Evolutionary conservation across 352 stramenopile species (phyloP).

Genomic region (Phytophthora brassicae): DNA sequence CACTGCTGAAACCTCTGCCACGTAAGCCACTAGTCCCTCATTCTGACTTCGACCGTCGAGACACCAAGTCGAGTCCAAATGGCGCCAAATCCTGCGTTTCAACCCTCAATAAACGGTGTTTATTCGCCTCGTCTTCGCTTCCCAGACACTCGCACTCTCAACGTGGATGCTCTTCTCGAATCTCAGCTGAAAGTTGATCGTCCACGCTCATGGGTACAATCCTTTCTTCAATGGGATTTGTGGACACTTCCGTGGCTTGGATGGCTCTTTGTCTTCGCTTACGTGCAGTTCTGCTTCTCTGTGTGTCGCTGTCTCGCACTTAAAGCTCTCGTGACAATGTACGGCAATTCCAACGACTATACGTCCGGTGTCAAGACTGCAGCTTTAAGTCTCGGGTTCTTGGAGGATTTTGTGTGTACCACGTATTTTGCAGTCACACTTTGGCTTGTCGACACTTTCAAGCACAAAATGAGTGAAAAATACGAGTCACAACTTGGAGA

Average conservation of each 20-base stretch:
- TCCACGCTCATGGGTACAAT: neutral
- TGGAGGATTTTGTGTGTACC: constrained; percentile 9
- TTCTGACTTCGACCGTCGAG: too few species aligned
- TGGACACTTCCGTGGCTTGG: constrained; percentile 3
- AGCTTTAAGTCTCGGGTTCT: constrained; percentile 1
- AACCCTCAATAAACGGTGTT: too few species aligned
- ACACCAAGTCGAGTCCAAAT: too few species aligned
- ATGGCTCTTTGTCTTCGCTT: constrained; percentile 11
- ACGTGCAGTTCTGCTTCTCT: constrained; percentile 7
- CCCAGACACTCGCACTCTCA: neutral
- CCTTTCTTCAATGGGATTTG: neutral
- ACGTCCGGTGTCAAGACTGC: neutral
- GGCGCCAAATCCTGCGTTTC: too few species aligned
- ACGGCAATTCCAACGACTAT: neutral
- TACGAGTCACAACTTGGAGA: neutral
- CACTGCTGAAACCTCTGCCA: too few species aligned
- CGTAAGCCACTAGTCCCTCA: too few species aligned
- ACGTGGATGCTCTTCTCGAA: neutral
- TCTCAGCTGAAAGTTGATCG: neutral
- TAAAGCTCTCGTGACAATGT: constrained; percentile 3
- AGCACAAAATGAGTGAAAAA: neutral
- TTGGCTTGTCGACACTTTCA: neutral
- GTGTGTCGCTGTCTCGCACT: constrained; percentile 1
- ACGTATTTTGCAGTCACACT: constrained; percentile 1
- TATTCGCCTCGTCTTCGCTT: constrained; percentile 7